phyloP scores from a whole-genome alignment of 805 yeast genomes.

The Barnettozyma siamensis region DNA sequence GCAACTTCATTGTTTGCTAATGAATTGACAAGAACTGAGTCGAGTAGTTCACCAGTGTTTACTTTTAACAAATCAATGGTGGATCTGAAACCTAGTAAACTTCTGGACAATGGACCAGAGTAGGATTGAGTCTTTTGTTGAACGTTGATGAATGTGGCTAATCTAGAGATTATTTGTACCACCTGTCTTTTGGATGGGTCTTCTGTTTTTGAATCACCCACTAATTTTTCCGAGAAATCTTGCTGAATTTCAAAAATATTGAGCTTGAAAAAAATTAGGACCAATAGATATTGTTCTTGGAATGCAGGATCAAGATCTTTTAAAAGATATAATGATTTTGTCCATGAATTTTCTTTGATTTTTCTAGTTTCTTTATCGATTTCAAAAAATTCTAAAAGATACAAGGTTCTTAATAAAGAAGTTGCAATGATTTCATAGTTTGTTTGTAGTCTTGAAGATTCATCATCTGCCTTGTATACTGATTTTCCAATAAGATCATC shows the following conservation, averaged over 20 bases:
- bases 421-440: conserved; percentile 54
- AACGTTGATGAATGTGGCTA: conserved; percentile 40
- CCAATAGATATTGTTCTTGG: conserved; percentile 38
- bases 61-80: conserved; percentile 47
- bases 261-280: conserved; percentile 42
- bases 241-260: conserved; percentile 34
- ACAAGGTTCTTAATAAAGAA: conserved; percentile 46
- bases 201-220: conserved; percentile 33
- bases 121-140: conserved; percentile 50
- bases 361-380: conserved; percentile 11
- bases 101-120: conserved; percentile 67
- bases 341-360: conserved; percentile 43
- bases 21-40: conserved; percentile 44
- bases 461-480: conserved; percentile 16
- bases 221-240: conserved; percentile 31
- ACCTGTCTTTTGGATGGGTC: conserved; percentile 26
- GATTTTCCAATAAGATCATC: conserved; percentile 21
- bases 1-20: conserved; percentile 54
- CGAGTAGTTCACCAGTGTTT: conserved; percentile 49
- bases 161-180: conserved; percentile 41
- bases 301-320: conserved; percentile 27
- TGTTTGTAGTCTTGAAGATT: conserved; percentile 31
- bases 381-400: conserved; percentile 43
- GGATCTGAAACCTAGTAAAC: conserved; percentile 61
- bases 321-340: conserved; percentile 37